These are phyloP conservation scores for Zygotorulaspora danielsina DNA, from an alignment of 805 yeast genomes.

Conservation along the genomic window DNA sequence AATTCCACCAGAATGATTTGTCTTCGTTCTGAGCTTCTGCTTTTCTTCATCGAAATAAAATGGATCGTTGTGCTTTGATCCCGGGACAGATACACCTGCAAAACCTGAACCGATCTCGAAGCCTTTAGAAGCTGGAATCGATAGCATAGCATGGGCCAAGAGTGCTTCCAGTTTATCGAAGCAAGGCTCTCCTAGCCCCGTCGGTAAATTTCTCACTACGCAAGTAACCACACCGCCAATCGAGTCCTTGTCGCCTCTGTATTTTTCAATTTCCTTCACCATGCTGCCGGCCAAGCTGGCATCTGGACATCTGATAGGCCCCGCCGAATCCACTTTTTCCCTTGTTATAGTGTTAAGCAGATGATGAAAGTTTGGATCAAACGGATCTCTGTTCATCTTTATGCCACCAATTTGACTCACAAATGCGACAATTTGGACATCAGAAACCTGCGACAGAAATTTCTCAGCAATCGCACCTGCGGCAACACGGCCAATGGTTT, in stretches of 20 bases:
- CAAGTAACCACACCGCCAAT: conserved; percentile 98
- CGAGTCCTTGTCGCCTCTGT: conserved; percentile 83
- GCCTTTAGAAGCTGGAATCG: conserved; percentile 97
- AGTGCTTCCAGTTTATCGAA: conserved; percentile 94
- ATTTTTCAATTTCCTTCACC: conserved; percentile 82
- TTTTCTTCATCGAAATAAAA: conserved; percentile 59
- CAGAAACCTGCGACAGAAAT: conserved; percentile 66
- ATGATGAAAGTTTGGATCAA: conserved; percentile 58
- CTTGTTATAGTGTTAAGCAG: conserved; percentile 74
- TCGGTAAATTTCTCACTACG: conserved; percentile 88
- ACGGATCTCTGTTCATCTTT: conserved; percentile 70
- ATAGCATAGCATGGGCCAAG: conserved; percentile 96
- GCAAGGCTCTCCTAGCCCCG: conserved; percentile 97
- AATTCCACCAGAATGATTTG: conserved; percentile 94
- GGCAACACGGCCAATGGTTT: conserved; percentile 97
- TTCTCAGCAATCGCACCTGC: conserved; percentile 99
- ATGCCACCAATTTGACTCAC: conserved; percentile 88
- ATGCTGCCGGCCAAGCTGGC: conserved; percentile 63
- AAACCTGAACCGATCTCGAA: conserved; percentile 98
- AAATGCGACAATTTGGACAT: conserved; percentile 93
- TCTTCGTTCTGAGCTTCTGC: conserved; percentile 71
- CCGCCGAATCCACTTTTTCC: conserved; percentile 79
- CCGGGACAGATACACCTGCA: conserved; percentile 81
- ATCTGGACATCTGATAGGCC: conserved; percentile 94
- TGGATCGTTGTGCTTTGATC: conserved; percentile 91